Base-by-base conservation (phyloP, 2,329 filamentous ascomycete genomes). In the Alternaria novae-zelandiae region DNA sequence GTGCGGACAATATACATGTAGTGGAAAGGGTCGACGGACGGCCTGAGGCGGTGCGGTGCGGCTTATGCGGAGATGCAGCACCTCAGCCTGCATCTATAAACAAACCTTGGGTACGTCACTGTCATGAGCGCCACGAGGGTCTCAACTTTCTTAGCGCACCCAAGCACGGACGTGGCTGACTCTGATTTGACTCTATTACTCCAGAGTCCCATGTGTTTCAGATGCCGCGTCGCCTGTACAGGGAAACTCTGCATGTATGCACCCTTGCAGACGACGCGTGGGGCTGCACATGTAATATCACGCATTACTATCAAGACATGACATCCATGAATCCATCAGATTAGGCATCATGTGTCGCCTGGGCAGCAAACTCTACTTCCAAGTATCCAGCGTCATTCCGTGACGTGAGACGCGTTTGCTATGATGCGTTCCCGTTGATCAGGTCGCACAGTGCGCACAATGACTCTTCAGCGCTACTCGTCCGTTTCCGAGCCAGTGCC, bases 51-150 rank as follows among this genome's bases (percentile, higher is more conserved):
- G 53, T 61, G 63, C 63, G 51, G 11, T 53, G 58, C 51, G 57
- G 57, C 44, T 56, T 46, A 57, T 46, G 61, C 47, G 61, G 59
- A 55, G 54, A 36, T 13, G 30, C 30, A 53, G 28, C 49, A 36
- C 36, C 36, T 41, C 36, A 41, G 36, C 28, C 49, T 53, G 21
- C 26, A 57, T 49, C 59, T 69, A 67, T 61, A 67, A 65, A 63
- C 61, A 69, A 68, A 61, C 56, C 50, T 51, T 55, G 57, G 57
- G 61, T 63, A 69, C 65, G 66, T 69, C 66, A 69, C 61, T 50
- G 32, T 57, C 41, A 32, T 20, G 54, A 60, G 36, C 53, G 51
- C 36, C 56, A 57, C 20, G 62, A 67, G 59, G 59, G 58, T 62
- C 63, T 46, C 43, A 54, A 20, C 49, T 50, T 23, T 47, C 25